These are phyloP conservation scores for Mesostigma viride DNA, from an alignment of 139 green algal genomes.

Conservation along the genomic window DNA sequence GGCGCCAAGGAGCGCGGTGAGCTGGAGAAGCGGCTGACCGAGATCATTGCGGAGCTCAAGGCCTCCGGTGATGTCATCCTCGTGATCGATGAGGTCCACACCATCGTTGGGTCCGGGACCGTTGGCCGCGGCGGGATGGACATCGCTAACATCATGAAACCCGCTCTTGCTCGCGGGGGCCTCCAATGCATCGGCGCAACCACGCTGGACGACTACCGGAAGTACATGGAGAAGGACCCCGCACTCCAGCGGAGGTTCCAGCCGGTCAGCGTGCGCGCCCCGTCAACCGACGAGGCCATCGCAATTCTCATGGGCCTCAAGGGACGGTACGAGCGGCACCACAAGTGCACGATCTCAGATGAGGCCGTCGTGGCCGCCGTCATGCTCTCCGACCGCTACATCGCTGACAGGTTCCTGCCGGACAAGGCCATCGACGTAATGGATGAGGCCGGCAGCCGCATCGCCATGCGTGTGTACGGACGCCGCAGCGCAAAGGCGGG, in stretches of 20 bases:
- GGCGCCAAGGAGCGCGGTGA: constrained; percentile 88
- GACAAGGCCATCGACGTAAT: constrained; percentile 98
- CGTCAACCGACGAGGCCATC: constrained; percentile 49
- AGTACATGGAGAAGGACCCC: constrained; percentile 90
- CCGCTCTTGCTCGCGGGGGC: background rate
- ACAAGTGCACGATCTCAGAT: constrained; percentile 53
- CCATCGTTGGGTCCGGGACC: constrained; percentile 74
- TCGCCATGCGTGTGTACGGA: constrained; percentile 64
- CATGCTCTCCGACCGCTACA: constrained; percentile 53
- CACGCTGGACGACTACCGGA: constrained; percentile 59
- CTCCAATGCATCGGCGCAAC: constrained; percentile 61
- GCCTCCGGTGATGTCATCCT: constrained; percentile 79
- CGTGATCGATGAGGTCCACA: constrained; percentile 89
- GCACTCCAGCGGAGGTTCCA: constrained; percentile 87
- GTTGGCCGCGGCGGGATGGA: constrained; percentile 58
- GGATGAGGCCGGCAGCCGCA: constrained; percentile 83
- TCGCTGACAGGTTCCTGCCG: constrained; percentile 77
- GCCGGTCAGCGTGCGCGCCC: constrained; percentile 73
- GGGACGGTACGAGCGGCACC: constrained; percentile 76
- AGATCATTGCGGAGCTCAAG: constrained; percentile 66
- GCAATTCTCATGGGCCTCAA: constrained; percentile 63
- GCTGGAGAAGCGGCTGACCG: constrained; percentile 85
- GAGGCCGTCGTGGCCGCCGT: constrained; percentile 48
- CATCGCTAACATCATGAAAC: constrained; percentile 83
- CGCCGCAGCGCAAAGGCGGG: constrained; percentile 23